Evolutionary conservation across 2,329 filamentous ascomycete species (phyloP).

Genomic region (Aureobasidium sp.): DNA sequence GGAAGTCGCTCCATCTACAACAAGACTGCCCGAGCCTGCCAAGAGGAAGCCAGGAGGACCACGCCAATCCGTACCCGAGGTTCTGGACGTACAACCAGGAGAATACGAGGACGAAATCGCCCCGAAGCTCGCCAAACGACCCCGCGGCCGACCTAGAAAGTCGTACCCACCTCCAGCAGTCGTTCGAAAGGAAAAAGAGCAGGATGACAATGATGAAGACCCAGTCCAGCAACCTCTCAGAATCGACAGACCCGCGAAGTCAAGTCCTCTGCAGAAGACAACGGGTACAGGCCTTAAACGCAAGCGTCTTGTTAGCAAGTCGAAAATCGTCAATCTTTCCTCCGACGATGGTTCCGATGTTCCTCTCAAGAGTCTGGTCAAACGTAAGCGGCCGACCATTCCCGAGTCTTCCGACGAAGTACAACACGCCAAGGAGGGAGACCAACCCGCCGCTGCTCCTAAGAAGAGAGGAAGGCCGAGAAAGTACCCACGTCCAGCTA

Average conservation of each 20-base stretch:
- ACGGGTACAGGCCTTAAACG: background rate
- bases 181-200: background rate
- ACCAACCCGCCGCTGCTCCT: background rate
- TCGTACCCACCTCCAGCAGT: background rate
- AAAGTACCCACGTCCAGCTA: background rate
- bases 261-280: background rate
- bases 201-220: background rate
- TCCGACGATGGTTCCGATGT: background rate
- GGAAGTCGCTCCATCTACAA: background rate
- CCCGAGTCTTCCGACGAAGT: background rate
- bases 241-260: background rate
- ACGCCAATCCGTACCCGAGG: background rate
- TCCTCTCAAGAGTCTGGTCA: background rate
- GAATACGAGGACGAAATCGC: background rate
- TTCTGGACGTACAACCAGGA: background rate
- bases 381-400: background rate
- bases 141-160: background rate
- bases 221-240: background rate
- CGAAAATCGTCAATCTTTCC: background rate
- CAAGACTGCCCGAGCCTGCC: background rate
- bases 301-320: background rate
- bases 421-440: background rate
- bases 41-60: background rate
- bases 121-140: background rate
- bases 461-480: slow-evolving; percentile 8